Percentiles rank a stretch among this genome's conserved stretches.
Evolutionary conservation across 1,284 basidiomycete genomes (phyloP).

Genomic region (Schizophyllum commune): DNA sequence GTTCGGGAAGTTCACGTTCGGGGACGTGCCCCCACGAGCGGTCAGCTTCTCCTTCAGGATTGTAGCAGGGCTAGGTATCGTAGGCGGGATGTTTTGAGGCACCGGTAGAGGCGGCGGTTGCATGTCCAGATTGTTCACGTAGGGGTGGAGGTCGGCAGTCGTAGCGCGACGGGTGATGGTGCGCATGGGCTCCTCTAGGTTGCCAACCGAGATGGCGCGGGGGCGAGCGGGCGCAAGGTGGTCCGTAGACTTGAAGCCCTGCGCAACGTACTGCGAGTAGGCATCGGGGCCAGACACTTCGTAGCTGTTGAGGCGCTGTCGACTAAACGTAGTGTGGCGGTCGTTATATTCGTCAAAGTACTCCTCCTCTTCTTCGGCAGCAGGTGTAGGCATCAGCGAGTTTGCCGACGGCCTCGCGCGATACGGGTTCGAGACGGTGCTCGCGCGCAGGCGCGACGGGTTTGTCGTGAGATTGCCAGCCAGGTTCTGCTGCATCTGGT

Average conservation of each 20-base stretch:
- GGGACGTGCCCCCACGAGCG: constrained; percentile 39
- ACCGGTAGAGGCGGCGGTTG: constrained; percentile 32
- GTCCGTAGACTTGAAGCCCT: constrained; percentile 66
- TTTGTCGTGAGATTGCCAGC: constrained; percentile 68
- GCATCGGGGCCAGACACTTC: constrained; percentile 44
- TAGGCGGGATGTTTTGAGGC: constrained; percentile 7
- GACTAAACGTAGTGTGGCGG: constrained; percentile 31
- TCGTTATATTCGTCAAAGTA: constrained; percentile 57
- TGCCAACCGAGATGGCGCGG: constrained; percentile 87
- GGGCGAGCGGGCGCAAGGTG: constrained; percentile 64
- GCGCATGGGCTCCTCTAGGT: constrained; percentile 73
- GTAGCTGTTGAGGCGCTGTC: constrained; percentile 51
- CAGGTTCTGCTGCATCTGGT: constrained; percentile 83
- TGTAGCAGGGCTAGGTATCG: constrained; percentile 32
- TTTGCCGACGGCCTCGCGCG: constrained; percentile 51
- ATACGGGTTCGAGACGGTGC: constrained; percentile 82
- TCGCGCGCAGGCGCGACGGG: constrained; percentile 78
- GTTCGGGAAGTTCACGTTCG: constrained; percentile 65
- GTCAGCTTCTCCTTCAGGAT: constrained; percentile 53
- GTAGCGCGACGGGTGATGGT: constrained; percentile 56
- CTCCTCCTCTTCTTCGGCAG: constrained; percentile 65
- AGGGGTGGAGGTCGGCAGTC: constrained; percentile 50
- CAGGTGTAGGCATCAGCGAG: constrained; percentile 54
- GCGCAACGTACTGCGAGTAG: constrained; percentile 52
- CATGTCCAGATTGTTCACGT: constrained; percentile 46